Evolutionary conservation across 306 rosid genomes (phyloP), one percentile per base, ranked within the genome.

Genomic region (Cucurbita pepo): DNA sequence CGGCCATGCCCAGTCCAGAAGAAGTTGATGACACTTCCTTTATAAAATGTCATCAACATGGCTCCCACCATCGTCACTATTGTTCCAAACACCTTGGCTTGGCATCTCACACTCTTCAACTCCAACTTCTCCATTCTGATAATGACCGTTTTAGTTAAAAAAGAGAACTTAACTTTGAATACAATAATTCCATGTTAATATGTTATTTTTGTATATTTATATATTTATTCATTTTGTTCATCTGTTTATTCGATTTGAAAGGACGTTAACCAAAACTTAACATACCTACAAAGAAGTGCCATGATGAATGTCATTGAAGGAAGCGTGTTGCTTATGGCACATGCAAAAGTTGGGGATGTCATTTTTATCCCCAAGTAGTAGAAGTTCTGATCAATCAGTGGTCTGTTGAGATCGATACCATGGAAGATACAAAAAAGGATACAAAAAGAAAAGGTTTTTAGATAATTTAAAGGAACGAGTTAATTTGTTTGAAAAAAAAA

Each of bases 1-100:
- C 67, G 87, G 82, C 76, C 69, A 58, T 80, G 84, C 6, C 73
- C 63, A 38, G 89, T 76, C 69, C 88, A 81, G 65, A 89, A 69
- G 41, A 94, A 80, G 48, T 83, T 79, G 18, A 94, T 67, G 43
- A 89, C 88, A 63, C 81, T 69, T n/a, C 98, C 98, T 73, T 90
- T 94, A 85, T 94, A 94, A 77, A 88, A 57, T 50, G 96, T 94
- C 97, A 94, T 94, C 59, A 90, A 75, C 97, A 94, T 94, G 16
- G 98, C 98, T 76, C 98, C 98, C 7, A 75, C 73, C 30, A 94
- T 89, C 18, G 98, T 87, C 36, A 90, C 75, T n/a, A 85, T 19
- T 1, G 97, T 94, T 71, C 98, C 98, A 15, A 85, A 72, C 79
- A 94, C 82, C 79, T 94, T 94, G 3, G 89, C 96, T 76, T 76